Percentiles rank a stretch among this genome's conserved stretches.
Evolutionary conservation across 371 early-diverging fungal genomes (phyloP).

Genomic region (Phascolomyces articulosus): DNA sequence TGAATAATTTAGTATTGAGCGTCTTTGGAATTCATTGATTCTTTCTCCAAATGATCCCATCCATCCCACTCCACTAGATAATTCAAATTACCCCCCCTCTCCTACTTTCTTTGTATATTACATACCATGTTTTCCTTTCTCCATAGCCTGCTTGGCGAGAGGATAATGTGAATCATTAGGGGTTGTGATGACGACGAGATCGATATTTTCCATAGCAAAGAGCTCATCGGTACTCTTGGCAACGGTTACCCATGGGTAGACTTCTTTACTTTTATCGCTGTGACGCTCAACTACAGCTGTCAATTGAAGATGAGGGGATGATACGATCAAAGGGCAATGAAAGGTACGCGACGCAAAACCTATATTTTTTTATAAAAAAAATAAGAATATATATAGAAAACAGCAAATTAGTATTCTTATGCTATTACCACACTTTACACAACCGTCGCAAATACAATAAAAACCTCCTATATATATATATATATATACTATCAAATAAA

Average conservation of each 20-base stretch:
- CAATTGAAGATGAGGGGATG: conserved; percentile 57
- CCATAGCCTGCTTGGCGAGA: conserved; percentile 62
- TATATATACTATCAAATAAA: background rate
- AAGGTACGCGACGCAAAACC: conserved; percentile 56
- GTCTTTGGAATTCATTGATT: no score
- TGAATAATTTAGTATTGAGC: background rate
- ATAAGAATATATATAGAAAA: no score
- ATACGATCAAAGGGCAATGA: conserved; percentile 69
- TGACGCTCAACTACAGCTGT: conserved; percentile 64
- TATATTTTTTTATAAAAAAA: no score
- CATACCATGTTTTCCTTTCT: conserved; percentile 69
- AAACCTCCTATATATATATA: background rate
- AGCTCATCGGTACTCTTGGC: conserved; percentile 59
- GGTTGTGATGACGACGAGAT: conserved; percentile 76
- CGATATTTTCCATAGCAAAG: conserved; percentile 53
- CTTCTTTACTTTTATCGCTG: conserved; percentile 37
- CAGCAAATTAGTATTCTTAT: background rate
- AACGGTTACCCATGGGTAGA: conserved; percentile 59
- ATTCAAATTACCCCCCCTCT: no score
- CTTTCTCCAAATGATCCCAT: no score
- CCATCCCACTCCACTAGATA: no score
- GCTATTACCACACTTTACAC: no score
- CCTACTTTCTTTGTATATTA: background rate
- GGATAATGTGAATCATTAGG: conserved; percentile 72
- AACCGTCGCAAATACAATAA: no score